Percentiles rank a stretch among this genome's conserved stretches.
phyloP scores from a whole-genome alignment of 139 green algal genomes.

The Chlorella vulgaris region DNA sequence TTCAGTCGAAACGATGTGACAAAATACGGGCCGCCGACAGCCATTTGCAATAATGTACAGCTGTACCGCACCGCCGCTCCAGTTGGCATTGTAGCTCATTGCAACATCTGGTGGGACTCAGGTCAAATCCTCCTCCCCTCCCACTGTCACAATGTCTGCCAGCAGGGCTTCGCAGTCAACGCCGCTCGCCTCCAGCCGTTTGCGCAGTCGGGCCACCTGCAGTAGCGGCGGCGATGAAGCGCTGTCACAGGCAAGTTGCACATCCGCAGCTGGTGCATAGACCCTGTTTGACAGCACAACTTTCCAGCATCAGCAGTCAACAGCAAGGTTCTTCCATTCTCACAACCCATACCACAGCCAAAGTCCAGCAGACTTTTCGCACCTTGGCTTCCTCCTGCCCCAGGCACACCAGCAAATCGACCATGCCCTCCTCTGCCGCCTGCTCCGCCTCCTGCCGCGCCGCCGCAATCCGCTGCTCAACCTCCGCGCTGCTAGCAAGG shows the following conservation, averaged over 20 bases:
- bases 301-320: no score
- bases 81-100: background rate
- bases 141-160: conserved; percentile 36
- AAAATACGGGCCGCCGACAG: no score
- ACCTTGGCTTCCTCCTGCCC: conserved; percentile 72
- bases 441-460: conserved; percentile 38
- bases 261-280: no score
- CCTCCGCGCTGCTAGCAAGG: background rate
- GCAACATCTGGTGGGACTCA: background rate
- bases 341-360: no score
- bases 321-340: no score
- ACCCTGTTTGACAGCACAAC: no score
- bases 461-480: conserved; percentile 20
- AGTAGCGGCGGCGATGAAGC: background rate
- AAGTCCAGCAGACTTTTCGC: no score
- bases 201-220: conserved; percentile 39
- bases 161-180: conserved; percentile 74
- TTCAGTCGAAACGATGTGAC: no score
- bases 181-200: conserved; percentile 58
- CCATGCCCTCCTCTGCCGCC: conserved; percentile 73
- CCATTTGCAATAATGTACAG: background rate
- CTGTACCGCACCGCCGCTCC: background rate
- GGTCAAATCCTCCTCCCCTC: conserved; percentile 30
- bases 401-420: conserved; percentile 87
- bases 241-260: background rate